These are phyloP conservation scores for Paecilomyces sp. DNA, from an alignment of 2,329 filamentous ascomycete species.

Conservation along the genomic window DNA sequence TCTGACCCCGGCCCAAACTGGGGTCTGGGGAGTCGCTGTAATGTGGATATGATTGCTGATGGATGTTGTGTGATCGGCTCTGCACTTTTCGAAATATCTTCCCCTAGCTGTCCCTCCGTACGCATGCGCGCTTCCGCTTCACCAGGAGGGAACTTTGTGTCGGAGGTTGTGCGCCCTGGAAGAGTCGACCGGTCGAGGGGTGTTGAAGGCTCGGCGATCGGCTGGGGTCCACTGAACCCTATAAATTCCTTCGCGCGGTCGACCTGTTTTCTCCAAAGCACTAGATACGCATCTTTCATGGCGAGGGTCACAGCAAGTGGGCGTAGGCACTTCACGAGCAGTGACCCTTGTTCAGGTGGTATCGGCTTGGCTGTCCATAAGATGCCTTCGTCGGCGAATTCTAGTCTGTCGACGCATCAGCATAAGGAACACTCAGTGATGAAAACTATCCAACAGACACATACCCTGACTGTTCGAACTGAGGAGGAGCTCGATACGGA, in stretches of 20 bases:
- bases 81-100: constrained; percentile 9
- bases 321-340: constrained; percentile 19
- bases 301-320: constrained; percentile 26
- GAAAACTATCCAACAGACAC: constrained; percentile 11
- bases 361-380: constrained; percentile 21
- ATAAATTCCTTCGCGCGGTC: constrained; percentile 13
- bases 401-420: constrained; percentile 15
- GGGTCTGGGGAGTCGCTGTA: constrained; percentile 27
- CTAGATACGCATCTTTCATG: constrained; percentile 24
- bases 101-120: constrained; percentile 8
- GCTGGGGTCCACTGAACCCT: constrained; percentile 6
- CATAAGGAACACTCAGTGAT: not conserved
- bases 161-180: constrained; percentile 8
- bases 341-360: constrained; percentile 22
- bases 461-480: constrained; percentile 55
- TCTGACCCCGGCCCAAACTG: constrained; percentile 26
- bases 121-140: constrained; percentile 12
- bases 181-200: constrained; percentile 5
- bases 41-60: constrained; percentile 22
- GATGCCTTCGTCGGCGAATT: constrained; percentile 17
- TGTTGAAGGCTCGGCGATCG: constrained; percentile 8
- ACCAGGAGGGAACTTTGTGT: constrained; percentile 11
- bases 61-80: constrained; percentile 13
- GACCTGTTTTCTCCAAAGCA: constrained; percentile 21
- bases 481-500: constrained; percentile 52